phyloP scores from a whole-genome alignment of 164 flowering plant species.

The Aristolochia californica region DNA sequence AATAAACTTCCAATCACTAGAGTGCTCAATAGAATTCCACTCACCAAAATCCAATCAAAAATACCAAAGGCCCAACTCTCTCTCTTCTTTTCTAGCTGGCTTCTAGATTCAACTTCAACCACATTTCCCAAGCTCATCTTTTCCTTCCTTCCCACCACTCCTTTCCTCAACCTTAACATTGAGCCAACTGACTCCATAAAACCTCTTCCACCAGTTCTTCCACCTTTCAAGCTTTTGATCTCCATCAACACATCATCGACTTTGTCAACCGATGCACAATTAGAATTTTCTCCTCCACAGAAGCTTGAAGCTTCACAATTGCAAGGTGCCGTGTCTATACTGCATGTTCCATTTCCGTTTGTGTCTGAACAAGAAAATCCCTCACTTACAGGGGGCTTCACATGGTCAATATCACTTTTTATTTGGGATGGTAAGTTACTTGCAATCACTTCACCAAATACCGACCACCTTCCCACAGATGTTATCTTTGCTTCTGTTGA shows the following conservation, averaged over 20 bases:
- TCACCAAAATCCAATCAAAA: slow-evolving; percentile 47
- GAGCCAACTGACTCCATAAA: slow-evolving; percentile 22
- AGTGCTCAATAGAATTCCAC: slow-evolving; percentile 48
- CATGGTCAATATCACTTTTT: slow-evolving; percentile 11
- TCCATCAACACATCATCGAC: background rate
- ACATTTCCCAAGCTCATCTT: slow-evolving; percentile 3
- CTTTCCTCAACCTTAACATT: slow-evolving; percentile 33
- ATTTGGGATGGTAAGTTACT: slow-evolving; percentile 14
- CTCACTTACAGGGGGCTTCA: slow-evolving; percentile 6
- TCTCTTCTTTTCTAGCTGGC: slow-evolving; percentile 6
- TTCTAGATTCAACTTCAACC: slow-evolving; percentile 1
- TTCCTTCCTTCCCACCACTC: slow-evolving; percentile 20
- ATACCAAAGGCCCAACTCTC: slow-evolving; percentile 15
- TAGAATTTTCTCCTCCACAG: slow-evolving; percentile 13
- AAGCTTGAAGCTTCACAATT: slow-evolving; percentile 33
- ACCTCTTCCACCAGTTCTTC: slow-evolving; percentile 12
- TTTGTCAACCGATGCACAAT: background rate
- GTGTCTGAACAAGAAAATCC: background rate
- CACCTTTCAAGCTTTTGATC: slow-evolving; percentile 9
- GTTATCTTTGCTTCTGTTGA: slow-evolving; percentile 79
- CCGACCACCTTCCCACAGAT: slow-evolving; percentile 99
- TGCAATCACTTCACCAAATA: slow-evolving; percentile 83
- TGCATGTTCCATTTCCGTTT: slow-evolving; percentile 14
- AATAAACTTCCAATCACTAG: slow-evolving; percentile 27
- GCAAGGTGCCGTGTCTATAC: slow-evolving; percentile 33